A percentile compares a stretch with the other conserved stretches of the same genome.
Evolutionary conservation across 148 eudicot genomes (phyloP).

Genomic region (Vaccinium darrowii): DNA sequence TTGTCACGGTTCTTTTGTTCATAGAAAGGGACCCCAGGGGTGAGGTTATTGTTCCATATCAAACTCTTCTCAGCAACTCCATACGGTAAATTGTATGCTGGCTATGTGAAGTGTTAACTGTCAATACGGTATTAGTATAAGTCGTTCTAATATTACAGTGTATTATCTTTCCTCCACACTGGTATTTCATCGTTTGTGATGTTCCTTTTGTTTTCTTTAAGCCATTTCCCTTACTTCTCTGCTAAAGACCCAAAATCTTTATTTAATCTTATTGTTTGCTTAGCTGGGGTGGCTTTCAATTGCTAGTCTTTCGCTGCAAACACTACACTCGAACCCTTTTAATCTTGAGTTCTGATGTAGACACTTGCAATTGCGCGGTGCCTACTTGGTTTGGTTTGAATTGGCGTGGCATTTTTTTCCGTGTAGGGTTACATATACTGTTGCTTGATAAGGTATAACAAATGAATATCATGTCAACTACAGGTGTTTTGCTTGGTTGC

Average conservation of each 20-base stretch:
- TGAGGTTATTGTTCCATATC: background rate
- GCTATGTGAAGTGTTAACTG: background rate
- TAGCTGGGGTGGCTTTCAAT: background rate
- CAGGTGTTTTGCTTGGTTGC: conserved; percentile 97
- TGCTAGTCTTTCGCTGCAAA: background rate
- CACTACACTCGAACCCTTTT: background rate
- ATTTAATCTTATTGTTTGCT: background rate
- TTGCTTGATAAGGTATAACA: background rate
- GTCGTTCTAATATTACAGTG: background rate
- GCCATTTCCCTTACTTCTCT: background rate
- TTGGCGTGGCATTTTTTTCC: background rate
- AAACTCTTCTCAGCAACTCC: background rate
- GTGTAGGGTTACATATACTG: background rate
- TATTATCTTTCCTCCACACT: background rate
- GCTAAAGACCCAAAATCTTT: background rate
- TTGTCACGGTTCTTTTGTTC: background rate
- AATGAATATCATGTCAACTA: conserved; percentile 6
- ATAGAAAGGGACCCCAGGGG: background rate
- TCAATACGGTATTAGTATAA: background rate
- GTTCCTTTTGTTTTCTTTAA: background rate
- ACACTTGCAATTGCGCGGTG: background rate
- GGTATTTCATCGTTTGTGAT: background rate
- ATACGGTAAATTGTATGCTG: background rate
- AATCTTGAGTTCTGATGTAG: background rate
- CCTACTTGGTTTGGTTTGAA: background rate